These are phyloP conservation scores for Trichoderma harzianum DNA, from an alignment of 2,329 filamentous ascomycete species.

Conservation along the genomic window DNA sequence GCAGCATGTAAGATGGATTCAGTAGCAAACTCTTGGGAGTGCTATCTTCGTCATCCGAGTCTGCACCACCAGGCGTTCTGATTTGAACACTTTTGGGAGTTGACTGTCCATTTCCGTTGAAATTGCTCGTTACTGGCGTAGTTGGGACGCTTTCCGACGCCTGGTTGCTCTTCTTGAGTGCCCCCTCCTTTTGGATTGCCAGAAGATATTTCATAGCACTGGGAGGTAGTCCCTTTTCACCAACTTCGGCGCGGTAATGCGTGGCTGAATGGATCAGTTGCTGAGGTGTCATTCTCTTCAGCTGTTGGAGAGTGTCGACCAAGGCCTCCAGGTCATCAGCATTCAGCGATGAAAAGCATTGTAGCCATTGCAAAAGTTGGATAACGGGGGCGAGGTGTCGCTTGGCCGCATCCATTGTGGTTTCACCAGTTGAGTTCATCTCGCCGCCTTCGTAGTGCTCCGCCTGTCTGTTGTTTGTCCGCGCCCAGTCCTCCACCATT, in stretches of 20 bases:
- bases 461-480: constrained; percentile 86
- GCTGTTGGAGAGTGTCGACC: constrained; percentile 82
- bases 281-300: constrained; percentile 78
- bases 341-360: constrained; percentile 91
- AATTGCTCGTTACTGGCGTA: constrained; percentile 41
- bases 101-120: constrained; percentile 44
- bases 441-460: constrained; percentile 95
- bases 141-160: constrained; percentile 43
- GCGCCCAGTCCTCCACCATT: constrained; percentile 90
- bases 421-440: constrained; percentile 79
- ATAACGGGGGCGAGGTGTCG: constrained; percentile 86
- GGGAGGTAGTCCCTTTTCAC: constrained; percentile 87
- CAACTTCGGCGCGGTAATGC: constrained; percentile 91
- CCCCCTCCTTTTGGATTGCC: constrained; percentile 72
- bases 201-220: constrained; percentile 82
- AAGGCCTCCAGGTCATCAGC: constrained; percentile 83
- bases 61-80: constrained; percentile 38
- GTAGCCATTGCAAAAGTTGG: constrained; percentile 93
- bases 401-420: constrained; percentile 77
- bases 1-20: constrained; percentile 87
- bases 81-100: constrained; percentile 41
- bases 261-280: constrained; percentile 90
- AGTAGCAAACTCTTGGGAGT: constrained; percentile 73
- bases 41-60: constrained; percentile 55
- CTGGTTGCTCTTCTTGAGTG: constrained; percentile 53